phyloP scores from a whole-genome alignment of 495 filamentous ascomycete genomes.

The Neurospora terricola region DNA sequence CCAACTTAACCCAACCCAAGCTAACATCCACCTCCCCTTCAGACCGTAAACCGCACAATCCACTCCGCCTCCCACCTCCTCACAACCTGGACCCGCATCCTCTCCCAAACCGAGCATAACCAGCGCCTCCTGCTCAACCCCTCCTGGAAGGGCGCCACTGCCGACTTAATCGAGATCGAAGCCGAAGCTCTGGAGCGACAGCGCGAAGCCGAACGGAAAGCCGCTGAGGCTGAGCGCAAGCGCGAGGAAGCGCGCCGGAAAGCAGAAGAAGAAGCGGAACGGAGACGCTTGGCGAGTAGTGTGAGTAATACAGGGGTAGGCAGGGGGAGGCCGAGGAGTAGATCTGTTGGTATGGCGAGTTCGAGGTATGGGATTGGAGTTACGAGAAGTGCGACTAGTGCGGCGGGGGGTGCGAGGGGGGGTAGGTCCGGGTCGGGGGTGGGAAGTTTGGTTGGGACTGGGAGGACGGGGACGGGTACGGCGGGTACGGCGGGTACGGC shows the following conservation, averaged over 20 bases:
- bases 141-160: constrained; percentile 77
- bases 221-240: constrained; percentile 62
- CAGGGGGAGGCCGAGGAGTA: constrained; percentile 13
- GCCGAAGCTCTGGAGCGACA: constrained; percentile 59
- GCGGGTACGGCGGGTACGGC: too few species aligned
- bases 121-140: constrained; percentile 83
- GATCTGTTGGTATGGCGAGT: constrained; percentile 7
- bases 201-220: constrained; percentile 64
- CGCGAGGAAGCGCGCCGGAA: constrained; percentile 58
- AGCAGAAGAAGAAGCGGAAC: constrained; percentile 65
- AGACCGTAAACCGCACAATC: constrained; percentile 83
- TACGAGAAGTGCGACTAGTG: constrained; percentile 19
- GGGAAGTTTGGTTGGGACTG: neutral
- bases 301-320: constrained; percentile 13
- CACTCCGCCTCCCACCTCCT: constrained; percentile 84
- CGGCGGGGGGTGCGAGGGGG: constrained; percentile 30
- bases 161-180: constrained; percentile 76
- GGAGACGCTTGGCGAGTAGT: constrained; percentile 35
- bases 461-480: neutral
- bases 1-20: too few species aligned
- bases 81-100: constrained; percentile 89
- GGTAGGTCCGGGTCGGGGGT: constrained; percentile 22
- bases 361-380: constrained; percentile 21
- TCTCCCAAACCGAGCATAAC: constrained; percentile 95
- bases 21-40: neutral